phyloP scores from a whole-genome alignment of 257 asterid species.

The Solanum lignicaule region DNA sequence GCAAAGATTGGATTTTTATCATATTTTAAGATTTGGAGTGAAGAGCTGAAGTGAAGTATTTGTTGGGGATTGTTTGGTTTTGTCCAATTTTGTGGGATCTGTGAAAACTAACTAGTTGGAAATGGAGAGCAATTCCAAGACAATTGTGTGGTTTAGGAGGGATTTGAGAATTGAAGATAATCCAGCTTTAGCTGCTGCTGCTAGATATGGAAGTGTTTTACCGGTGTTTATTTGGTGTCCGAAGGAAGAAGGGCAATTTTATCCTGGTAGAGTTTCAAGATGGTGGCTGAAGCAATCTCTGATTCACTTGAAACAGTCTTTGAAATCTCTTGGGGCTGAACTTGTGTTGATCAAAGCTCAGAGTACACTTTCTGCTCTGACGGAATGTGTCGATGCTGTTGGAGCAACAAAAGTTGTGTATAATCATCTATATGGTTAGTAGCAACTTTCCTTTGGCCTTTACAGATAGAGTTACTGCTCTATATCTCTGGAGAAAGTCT shows the following conservation, averaged over 20 bases:
- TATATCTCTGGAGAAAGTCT: neutral
- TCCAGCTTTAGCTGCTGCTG: conserved; percentile 88
- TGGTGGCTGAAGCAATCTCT: conserved; percentile 98
- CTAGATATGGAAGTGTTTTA: conserved; percentile 58
- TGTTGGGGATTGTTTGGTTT: neutral
- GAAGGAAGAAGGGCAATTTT: conserved; percentile 64
- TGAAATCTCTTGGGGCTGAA: conserved; percentile 79
- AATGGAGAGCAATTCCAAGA: conserved; percentile 58
- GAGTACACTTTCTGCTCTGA: conserved; percentile 56
- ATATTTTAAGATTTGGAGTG: neutral
- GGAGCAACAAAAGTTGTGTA: conserved; percentile 77
- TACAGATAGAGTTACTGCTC: neutral
- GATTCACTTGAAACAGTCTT: conserved; percentile 52
- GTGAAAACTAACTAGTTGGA: neutral
- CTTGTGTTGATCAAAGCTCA: conserved; percentile 57
- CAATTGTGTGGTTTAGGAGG: conserved; percentile 92
- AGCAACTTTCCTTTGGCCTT: neutral
- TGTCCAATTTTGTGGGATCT: neutral
- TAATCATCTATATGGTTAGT: conserved; percentile 76
- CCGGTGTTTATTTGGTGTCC: conserved; percentile 95
- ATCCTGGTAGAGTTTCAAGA: conserved; percentile 87
- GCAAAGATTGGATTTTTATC: neutral
- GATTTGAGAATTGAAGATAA: conserved; percentile 91
- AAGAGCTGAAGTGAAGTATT: neutral
- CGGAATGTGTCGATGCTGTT: conserved; percentile 45